Conservation (phyloP, 306 rosid species). For the peach (Prunus persica) region Prunus_persica_NCBIv2 NC_034010.1:4456501-4457000, state of each 20-base stretch:
- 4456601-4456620: neutral
- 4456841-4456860: neutral
- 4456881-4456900: neutral
- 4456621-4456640: neutral
- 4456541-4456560: neutral
- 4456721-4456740: neutral
- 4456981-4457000: neutral
- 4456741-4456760: neutral
- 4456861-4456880: neutral
- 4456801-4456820: neutral
- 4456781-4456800: neutral
- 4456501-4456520: slow-evolving; percentile 1
- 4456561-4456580: neutral
- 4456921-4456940: neutral
- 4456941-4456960: neutral
- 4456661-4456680: neutral
- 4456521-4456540: neutral
- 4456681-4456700: neutral
- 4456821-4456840: neutral
- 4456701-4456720: slow-evolving; percentile 8
- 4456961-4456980: neutral
- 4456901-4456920: neutral
- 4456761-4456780: neutral
- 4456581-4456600: neutral
- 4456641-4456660: neutral